Evolutionary conservation across 495 filamentous ascomycete species (phyloP).

Genomic region (Neurospora sp.): DNA sequence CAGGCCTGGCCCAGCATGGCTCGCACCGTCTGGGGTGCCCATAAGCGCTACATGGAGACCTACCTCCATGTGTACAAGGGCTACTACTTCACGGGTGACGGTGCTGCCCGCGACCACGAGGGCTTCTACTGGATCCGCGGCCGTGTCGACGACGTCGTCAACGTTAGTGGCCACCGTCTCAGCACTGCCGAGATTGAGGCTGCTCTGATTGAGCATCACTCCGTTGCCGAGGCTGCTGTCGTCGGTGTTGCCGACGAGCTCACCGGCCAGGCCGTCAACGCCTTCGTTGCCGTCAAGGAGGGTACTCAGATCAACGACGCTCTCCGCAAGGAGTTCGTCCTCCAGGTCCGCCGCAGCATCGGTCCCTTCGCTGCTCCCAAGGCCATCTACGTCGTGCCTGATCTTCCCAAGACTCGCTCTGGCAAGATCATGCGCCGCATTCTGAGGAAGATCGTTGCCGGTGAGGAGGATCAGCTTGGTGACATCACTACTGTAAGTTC

Average conservation of each 20-base stretch:
- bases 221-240: conserved; percentile 89
- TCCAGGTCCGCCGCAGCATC: conserved; percentile 94
- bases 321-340: conserved; percentile 80
- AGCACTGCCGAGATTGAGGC: conserved; percentile 98
- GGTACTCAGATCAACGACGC: conserved; percentile 68
- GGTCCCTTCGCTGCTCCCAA: conserved; percentile 96
- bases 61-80: conserved; percentile 98
- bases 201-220: conserved; percentile 80
- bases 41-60: conserved; percentile 98
- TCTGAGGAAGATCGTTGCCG: conserved; percentile 89
- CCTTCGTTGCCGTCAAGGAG: conserved; percentile 90
- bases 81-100: conserved; percentile 98
- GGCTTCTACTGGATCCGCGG: conserved; percentile 99
- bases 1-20: conserved; percentile 99
- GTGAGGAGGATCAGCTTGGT: conserved; percentile 93
- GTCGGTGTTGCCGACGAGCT: conserved; percentile 90
- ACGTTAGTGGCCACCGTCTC: conserved; percentile 89
- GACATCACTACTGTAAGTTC: conserved; percentile 79
- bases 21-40: conserved; percentile 93
- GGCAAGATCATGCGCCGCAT: conserved; percentile 99
- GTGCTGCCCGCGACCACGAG: conserved; percentile 93
- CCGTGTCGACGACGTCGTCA: conserved; percentile 96
- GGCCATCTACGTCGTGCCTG: conserved; percentile 77
- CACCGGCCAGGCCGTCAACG: conserved; percentile 93
- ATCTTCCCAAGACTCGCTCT: conserved; percentile 90